Evolutionary conservation across 2,329 filamentous ascomycete genomes (phyloP).

Genomic region (Fusarium proliferatum): DNA sequence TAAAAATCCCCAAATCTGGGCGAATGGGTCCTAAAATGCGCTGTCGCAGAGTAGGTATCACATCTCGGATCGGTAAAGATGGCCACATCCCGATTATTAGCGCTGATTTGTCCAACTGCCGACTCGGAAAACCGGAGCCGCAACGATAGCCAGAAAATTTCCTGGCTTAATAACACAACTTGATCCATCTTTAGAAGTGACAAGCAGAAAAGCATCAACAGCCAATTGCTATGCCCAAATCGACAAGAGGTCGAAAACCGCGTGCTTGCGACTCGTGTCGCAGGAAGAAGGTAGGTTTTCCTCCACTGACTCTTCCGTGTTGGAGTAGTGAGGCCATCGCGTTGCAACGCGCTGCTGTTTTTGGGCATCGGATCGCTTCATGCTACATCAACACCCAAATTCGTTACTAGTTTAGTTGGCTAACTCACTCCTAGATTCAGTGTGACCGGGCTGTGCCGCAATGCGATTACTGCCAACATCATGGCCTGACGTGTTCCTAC

Average conservation of each 20-base stretch:
- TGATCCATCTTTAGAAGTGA: accelerated
- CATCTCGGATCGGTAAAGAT: neutral
- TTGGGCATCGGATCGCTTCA: neutral
- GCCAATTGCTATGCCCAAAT: neutral
- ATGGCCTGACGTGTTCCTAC: neutral
- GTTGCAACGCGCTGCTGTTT: too few relatives aligned
- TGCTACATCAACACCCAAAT: too few relatives aligned
- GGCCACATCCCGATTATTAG: too few relatives aligned
- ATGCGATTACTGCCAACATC: conserved; percentile 12
- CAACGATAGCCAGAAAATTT: neutral
- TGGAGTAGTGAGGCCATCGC: neutral
- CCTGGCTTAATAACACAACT: neutral
- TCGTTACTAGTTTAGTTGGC: neutral
- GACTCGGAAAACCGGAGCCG: neutral
- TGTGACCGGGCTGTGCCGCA: neutral
- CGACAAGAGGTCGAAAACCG: neutral
- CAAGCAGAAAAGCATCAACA: accelerated
- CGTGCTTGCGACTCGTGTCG: conserved; percentile 13
- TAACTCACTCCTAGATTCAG: neutral
- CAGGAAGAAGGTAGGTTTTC: neutral
- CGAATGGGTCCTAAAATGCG: too few relatives aligned
- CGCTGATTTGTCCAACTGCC: neutral
- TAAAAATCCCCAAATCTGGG: too few relatives aligned
- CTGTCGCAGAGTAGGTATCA: too few relatives aligned
- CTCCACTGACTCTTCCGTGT: neutral